Conservation (phyloP, 2,329 filamentous ascomycete species). For the Elsinoe perseae region DNA sequence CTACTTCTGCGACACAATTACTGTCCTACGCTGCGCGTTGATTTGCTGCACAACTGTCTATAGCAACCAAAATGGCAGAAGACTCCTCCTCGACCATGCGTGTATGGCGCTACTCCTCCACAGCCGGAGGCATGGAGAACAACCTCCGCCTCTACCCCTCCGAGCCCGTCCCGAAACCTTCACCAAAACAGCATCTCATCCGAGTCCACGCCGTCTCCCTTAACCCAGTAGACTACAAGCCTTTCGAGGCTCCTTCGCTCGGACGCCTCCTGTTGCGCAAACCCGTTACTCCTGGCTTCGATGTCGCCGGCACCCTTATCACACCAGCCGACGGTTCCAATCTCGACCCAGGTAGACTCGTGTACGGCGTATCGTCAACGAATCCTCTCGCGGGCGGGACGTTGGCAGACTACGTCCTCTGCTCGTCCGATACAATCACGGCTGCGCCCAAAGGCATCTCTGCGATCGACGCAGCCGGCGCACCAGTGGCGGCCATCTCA, state of each 20-base stretch:
- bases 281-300: conserved; percentile 44
- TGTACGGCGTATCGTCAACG: conserved; percentile 35
- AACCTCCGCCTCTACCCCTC: conserved; percentile 42
- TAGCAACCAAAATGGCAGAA: conserved; percentile 28
- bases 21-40: too few relatives aligned
- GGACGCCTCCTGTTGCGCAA: conserved; percentile 30
- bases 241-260: conserved; percentile 45
- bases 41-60: too few relatives aligned
- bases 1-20: too few relatives aligned
- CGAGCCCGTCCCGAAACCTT: conserved; percentile 34
- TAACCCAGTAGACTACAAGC: conserved; percentile 58
- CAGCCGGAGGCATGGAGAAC: conserved; percentile 44
- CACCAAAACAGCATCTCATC: conserved; percentile 45
- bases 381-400: conserved; percentile 26
- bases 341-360: conserved; percentile 32
- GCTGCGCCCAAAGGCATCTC: conserved; percentile 39
- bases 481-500: conserved; percentile 32
- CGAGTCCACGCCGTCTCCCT: conserved; percentile 47
- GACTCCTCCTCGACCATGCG: conserved; percentile 43
- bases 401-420: conserved; percentile 32
- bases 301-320: conserved; percentile 46
- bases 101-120: conserved; percentile 50
- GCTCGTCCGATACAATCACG: conserved; percentile 33
- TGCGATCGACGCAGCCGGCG: conserved; percentile 29
- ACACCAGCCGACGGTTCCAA: conserved; percentile 30